Evolutionary conservation across 2,329 filamentous ascomycete species (phyloP).

Genomic region (Claviceps arundinis): DNA sequence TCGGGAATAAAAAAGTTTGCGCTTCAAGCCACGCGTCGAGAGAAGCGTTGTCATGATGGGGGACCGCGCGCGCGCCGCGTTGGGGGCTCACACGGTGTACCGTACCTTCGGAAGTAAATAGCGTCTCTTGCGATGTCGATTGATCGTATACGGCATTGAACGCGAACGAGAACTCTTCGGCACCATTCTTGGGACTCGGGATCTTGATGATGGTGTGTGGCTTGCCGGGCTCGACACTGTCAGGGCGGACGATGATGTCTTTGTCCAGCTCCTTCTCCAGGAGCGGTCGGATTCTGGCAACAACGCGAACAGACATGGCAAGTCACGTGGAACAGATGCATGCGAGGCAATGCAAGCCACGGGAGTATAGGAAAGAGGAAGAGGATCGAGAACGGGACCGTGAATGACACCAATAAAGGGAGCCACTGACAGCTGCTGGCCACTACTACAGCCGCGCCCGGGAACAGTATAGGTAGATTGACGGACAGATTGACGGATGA

Average conservation of each 20-base stretch:
- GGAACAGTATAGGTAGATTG: neutral
- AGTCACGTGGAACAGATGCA: slow-evolving; percentile 6
- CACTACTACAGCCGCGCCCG: neutral
- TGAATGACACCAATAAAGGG: neutral
- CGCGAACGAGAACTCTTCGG: slow-evolving; percentile 83
- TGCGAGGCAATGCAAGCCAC: slow-evolving; percentile 7
- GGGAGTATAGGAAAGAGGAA: neutral
- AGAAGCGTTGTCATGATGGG: neutral
- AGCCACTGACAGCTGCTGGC: slow-evolving; percentile 1
- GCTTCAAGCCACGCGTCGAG: neutral
- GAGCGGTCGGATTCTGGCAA: slow-evolving; percentile 80
- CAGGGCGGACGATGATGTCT: slow-evolving; percentile 69
- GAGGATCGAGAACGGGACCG: neutral
- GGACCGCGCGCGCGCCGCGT: neutral
- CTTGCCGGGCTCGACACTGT: slow-evolving; percentile 46
- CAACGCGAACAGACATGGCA: slow-evolving; percentile 62
- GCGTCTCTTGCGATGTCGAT: slow-evolving; percentile 64
- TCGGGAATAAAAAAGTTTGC: neutral
- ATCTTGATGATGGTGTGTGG: slow-evolving; percentile 66
- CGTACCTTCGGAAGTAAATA: slow-evolving; percentile 82
- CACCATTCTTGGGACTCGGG: slow-evolving; percentile 84
- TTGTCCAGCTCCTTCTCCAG: slow-evolving; percentile 74
- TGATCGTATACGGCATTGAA: slow-evolving; percentile 90
- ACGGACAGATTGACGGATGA: neutral
- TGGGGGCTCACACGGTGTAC: neutral